Evolutionary conservation across 352 stramenopile species (phyloP).

Genomic region (Pythium plurisporium): DNA sequence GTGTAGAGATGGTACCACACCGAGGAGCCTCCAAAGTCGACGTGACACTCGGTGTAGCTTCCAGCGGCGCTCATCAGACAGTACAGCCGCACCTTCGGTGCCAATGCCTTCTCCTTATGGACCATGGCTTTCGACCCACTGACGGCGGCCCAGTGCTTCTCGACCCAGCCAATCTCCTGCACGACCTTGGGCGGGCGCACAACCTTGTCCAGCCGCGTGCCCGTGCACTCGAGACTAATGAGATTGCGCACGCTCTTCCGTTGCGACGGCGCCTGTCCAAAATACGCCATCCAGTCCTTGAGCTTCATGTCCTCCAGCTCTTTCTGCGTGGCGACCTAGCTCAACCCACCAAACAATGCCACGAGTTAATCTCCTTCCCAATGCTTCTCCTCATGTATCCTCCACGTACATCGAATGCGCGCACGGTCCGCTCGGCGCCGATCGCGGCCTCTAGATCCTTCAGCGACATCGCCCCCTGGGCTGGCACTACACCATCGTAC

Average conservation of each 20-base stretch:
- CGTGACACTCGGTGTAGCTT: slow-evolving; percentile 42
- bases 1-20: slow-evolving; percentile 43
- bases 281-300: slow-evolving; percentile 35
- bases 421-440: slow-evolving; percentile 25
- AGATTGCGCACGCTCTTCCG: slow-evolving; percentile 31
- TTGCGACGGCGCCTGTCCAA: slow-evolving; percentile 10
- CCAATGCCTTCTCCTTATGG: slow-evolving; percentile 13
- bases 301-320: slow-evolving; percentile 34
- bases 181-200: slow-evolving; percentile 31
- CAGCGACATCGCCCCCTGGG: slow-evolving; percentile 12
- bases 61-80: slow-evolving; percentile 40
- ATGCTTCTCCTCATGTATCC: too few relatives aligned
- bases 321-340: slow-evolving; percentile 27
- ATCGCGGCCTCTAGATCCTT: slow-evolving; percentile 25
- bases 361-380: too few relatives aligned
- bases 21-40: slow-evolving; percentile 43
- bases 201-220: slow-evolving; percentile 27
- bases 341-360: not conserved
- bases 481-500: slow-evolving; percentile 6
- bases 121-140: not conserved
- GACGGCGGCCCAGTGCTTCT: slow-evolving; percentile 27
- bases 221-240: slow-evolving; percentile 35
- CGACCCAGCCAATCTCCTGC: slow-evolving; percentile 39
- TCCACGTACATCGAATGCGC: slow-evolving; percentile 29
- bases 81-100: slow-evolving; percentile 30